Evolutionary conservation across 1,139 yeast species (phyloP), one percentile per base, ranked within the genome.

Genomic region (Candida albicans): DNA sequence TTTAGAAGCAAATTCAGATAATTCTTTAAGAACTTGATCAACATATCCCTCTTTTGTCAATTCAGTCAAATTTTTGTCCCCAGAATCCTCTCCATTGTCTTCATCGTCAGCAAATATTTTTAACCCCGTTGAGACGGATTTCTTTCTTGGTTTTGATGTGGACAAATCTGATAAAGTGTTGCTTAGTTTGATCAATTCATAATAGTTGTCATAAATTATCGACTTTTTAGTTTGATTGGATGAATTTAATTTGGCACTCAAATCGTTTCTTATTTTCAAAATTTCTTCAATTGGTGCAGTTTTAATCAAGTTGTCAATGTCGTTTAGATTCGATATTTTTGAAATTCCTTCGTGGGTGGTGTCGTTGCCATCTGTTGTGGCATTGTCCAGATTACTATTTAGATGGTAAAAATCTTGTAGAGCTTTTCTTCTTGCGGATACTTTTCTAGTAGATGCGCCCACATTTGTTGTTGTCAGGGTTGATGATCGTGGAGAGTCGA

Each of bases 181-280:
- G 44, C 68, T 71, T 42, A 73, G 57, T 46, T 70, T 71, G 48
- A 73, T 73, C 45, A 73, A 56, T 43, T 73, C 78, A 47, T 70
- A 69, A 58, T 73, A 73, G 51, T 73, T 73, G 46, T 73, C 74
- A 52, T 73, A 73, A 11, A 73, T 70, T n/a, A 73, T 71, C 15
- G 76, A 65, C 45, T 73, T 73, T 55, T 70, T 71, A 33, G 64
- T 68, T 68, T 67, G 71, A 44, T 68, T 74, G 40, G 68, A 73
- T 8, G 73, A 60, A 43, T 66, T 68, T 41, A 71, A 56, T 40
- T 62, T 57, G 41, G 55, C 55, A 25, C 65, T 61, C 12, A 70
- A 61, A 12, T 59, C 48, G 47, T 71, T 73, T 27, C 77, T 58
- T 25, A 67, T 55, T 43, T 59, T 60, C 22, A 73, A 55, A 14